Base-by-base conservation (phyloP, 331 rosid species). In the Quercus phellos region DNA sequence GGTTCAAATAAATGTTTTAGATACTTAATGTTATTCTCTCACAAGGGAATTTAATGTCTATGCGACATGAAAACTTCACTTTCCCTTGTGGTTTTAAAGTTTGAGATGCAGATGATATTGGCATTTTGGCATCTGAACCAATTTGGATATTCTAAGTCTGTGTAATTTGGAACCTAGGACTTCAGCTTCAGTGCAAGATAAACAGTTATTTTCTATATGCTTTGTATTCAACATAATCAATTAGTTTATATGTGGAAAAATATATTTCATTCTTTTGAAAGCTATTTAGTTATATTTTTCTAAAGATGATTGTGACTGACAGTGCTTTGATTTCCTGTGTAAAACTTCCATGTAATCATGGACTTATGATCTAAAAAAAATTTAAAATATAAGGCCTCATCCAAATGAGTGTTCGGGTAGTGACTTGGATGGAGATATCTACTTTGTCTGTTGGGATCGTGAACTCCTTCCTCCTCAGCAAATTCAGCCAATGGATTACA, bases 391-490 rank as follows among this genome's bases (percentile, higher is more conserved):
- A 82, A 94, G 98, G 64, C 98, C 98, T 60, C 98, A 94, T 79
- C 94, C 98, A 18, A 66, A 66, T 66, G 71, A 66, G 71, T 66
- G 71, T 34, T 66, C 71, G 9, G 98, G 98, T 79, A 94, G 97
- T 63, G 98, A 94, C 81, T 81, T 94, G 51, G 97, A 94, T 77
- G 98, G 98, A 38, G 98, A 94, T 79, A 90, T 91, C 83, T 91
- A 94, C 88, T 91, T 85, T 74, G 96, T 94, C 55, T 87, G 91
- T 77, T 94, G 97, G 98, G 97, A 91, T 72, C 58, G 27, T 0
- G 94, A 91, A 26, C 77, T 94, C 75, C 81, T 94, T 82, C 97
- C 98, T n/a, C 71, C 74, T 4, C 7, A 0, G 2, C 85, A 54
- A 75, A 51, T 19, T n/a, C 7, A 42, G 1, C 94, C 98, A 17